These are phyloP conservation scores for Mycena latifolia DNA, from an alignment of 768 basidiomycete genomes.

Conservation along the genomic window DNA sequence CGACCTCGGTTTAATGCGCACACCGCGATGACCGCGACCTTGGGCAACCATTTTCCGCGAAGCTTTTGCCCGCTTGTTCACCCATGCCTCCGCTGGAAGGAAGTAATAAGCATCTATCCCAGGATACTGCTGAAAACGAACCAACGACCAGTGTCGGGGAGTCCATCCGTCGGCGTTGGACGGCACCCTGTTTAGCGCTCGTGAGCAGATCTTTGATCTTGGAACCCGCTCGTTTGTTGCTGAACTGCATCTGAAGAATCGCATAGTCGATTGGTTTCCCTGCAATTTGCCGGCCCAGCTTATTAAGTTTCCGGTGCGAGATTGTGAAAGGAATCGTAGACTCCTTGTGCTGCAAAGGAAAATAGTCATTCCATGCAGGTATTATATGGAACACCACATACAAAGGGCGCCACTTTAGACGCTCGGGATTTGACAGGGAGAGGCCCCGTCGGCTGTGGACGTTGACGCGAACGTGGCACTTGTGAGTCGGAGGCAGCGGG, in stretches of 20 bases:
- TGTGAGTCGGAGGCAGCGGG: background rate
- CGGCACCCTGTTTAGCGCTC: slow-evolving; percentile 88
- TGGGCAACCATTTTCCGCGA: slow-evolving; percentile 81
- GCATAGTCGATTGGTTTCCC: slow-evolving; percentile 95
- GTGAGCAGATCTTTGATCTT: slow-evolving; percentile 92
- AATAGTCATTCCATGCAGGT: background rate
- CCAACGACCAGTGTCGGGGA: slow-evolving; percentile 83
- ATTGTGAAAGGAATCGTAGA: slow-evolving; percentile 95
- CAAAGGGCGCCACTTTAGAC: slow-evolving; percentile 36
- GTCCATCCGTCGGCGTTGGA: slow-evolving; percentile 79
- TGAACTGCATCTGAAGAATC: slow-evolving; percentile 97
- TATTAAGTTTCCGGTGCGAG: slow-evolving; percentile 92
- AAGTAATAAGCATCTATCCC: slow-evolving; percentile 13
- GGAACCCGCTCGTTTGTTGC: slow-evolving; percentile 89
- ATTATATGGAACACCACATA: slow-evolving; percentile 8
- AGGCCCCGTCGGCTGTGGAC: background rate
- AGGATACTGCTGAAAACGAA: slow-evolving; percentile 56
- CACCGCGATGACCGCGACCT: slow-evolving; percentile 85
- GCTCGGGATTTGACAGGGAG: slow-evolving; percentile 36
- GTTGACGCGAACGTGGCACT: background rate
- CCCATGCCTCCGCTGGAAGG: slow-evolving; percentile 89
- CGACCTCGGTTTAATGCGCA: slow-evolving; percentile 82
- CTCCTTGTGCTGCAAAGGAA: slow-evolving; percentile 81
- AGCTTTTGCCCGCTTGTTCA: slow-evolving; percentile 81
- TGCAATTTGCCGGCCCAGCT: slow-evolving; percentile 87